phyloP scores from a whole-genome alignment of 805 yeast species.

The Cyberlindnera mrakii region DNA sequence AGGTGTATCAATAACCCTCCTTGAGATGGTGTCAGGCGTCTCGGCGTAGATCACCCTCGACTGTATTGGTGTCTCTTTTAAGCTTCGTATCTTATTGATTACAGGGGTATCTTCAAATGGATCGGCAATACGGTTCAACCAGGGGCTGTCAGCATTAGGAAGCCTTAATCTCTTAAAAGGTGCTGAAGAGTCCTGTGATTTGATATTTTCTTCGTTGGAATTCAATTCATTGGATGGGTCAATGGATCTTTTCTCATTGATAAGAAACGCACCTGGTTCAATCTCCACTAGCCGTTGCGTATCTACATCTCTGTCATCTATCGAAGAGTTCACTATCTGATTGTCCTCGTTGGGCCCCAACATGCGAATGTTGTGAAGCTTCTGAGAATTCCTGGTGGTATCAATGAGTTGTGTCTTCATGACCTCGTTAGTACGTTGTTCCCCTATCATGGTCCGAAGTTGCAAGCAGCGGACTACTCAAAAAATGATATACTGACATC shows the following conservation, averaged over 20 bases:
- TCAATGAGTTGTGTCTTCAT: slow-evolving; percentile 18
- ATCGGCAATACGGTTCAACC: slow-evolving; percentile 27
- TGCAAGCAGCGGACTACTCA: neutral
- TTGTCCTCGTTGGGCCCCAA: slow-evolving; percentile 19
- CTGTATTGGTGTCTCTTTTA: slow-evolving; percentile 14
- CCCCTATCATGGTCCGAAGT: neutral
- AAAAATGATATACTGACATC: slow-evolving; percentile 5
- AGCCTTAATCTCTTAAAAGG: slow-evolving; percentile 15
- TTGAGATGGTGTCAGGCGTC: slow-evolving; percentile 13
- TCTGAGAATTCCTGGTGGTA: slow-evolving; percentile 5
- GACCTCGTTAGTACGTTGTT: slow-evolving; percentile 9
- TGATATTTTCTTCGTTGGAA: neutral
- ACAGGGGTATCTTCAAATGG: slow-evolving; percentile 31
- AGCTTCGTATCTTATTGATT: slow-evolving; percentile 4
- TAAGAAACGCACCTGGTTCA: slow-evolving; percentile 4
- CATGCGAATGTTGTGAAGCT: slow-evolving; percentile 8
- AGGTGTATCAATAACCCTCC: neutral
- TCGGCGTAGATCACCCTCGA: slow-evolving; percentile 1
- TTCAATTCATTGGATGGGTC: neutral
- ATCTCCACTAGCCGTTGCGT: slow-evolving; percentile 16
- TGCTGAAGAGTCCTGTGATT: slow-evolving; percentile 9
- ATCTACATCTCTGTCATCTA: slow-evolving; percentile 15
- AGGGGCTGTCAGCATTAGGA: slow-evolving; percentile 16
- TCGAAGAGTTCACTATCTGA: slow-evolving; percentile 20
- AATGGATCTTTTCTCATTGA: neutral